phyloP scores from a whole-genome alignment of 768 basidiomycete genomes.

The Rhodotorula paludigena region DNA sequence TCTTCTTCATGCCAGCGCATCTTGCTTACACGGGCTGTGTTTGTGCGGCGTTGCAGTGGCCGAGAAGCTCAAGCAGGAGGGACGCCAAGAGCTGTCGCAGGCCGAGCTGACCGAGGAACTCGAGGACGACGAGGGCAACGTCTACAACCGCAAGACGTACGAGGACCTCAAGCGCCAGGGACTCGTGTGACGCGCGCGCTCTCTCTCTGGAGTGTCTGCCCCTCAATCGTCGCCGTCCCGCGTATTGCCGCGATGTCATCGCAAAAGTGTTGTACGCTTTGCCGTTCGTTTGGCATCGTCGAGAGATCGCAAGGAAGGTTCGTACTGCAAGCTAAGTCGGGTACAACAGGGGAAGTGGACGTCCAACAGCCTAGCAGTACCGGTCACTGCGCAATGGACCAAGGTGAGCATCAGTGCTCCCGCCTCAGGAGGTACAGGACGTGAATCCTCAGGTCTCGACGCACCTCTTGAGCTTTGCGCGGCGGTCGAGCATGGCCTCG shows the following conservation, averaged over 20 bases:
- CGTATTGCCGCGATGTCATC: too few relatives aligned
- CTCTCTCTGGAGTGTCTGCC: neutral
- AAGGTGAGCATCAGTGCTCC: neutral
- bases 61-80: constrained; percentile 94
- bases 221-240: neutral
- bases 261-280: too few relatives aligned
- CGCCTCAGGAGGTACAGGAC: neutral
- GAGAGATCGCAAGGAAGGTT: neutral
- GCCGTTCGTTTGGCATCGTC: too few relatives aligned
- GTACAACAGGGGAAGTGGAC: neutral
- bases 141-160: constrained; percentile 75
- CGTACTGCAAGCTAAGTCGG: neutral
- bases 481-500: constrained; percentile 71
- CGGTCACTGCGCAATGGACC: neutral
- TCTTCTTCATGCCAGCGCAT: too few relatives aligned
- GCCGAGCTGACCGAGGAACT: constrained; percentile 96
- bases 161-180: constrained; percentile 44
- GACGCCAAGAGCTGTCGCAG: constrained; percentile 85
- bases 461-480: constrained; percentile 65
- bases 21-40: neutral
- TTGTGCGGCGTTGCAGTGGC: constrained; percentile 60
- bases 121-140: constrained; percentile 97
- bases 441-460: neutral
- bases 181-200: constrained; percentile 11
- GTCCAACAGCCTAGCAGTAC: constrained; percentile 11